Evolutionary conservation across 495 filamentous ascomycete genomes (phyloP), one percentile per base, ranked within the genome.

Genomic region (Tuber borchii): DNA sequence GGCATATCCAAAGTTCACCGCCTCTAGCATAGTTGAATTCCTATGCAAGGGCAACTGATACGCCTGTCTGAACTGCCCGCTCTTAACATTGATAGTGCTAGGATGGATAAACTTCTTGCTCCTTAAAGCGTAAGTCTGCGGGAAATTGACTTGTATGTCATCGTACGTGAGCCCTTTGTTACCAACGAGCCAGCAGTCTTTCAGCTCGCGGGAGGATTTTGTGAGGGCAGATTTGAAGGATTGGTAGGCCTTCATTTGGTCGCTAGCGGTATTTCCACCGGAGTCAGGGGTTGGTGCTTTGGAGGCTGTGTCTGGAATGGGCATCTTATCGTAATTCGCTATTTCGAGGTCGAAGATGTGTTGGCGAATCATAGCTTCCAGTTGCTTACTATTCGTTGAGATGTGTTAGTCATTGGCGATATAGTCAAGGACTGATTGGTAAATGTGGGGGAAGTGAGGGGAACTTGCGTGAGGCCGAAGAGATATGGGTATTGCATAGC

Each of bases 201-300:
- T 78, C 65, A 80, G 34, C 8, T 83, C 81, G 6, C 78, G 75
- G 10, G 77, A 72, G 26, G 79, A 78, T 37, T 76, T 73, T 22
- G 78, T 75, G 31, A 83, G 73, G 17, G 70, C 77, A 22, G 46
- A 45, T 72, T 79, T 82, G 48, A 83, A 73, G 42, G 48, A 44
- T 20, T 78, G 69, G 31, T 80, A 83, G 42, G 71, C 73, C 44
- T 74, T 71, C 31, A 81, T 78, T 42, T 82, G 78, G 40, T 71
- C 76, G 40, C 69, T 71, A 14, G 45, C 70, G 45, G 74, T 78
- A 56, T 74, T 81, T 26, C 78, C 75, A 51, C 73, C 71, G 0
- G 75, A 75, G 73, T 83, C 81, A 20, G 81, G 81, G 2, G 81
- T 83, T 31, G 81, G 81, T 0, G 81, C 78, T 76, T 81, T 83